These are phyloP conservation scores for Epichloe bromicola DNA, from an alignment of 2,329 filamentous ascomycete species.

Conservation along the genomic window DNA sequence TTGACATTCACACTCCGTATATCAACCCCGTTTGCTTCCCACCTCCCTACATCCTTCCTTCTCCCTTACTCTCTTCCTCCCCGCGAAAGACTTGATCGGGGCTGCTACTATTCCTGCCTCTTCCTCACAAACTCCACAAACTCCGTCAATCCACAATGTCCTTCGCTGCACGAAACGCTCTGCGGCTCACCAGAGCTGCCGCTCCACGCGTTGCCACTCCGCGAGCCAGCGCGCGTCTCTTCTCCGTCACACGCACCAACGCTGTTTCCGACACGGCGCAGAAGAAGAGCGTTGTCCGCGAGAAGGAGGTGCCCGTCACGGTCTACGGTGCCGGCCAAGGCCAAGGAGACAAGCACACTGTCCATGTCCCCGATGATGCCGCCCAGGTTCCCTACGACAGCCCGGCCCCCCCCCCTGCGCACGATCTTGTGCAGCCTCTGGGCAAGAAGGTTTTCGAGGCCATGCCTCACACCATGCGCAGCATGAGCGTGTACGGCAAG, in stretches of 20 bases:
- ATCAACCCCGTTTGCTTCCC: neutral
- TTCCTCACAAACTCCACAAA: neutral
- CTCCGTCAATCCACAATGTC: slow-evolving; percentile 17
- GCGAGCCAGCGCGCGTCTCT: slow-evolving; percentile 17
- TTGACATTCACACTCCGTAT: neutral
- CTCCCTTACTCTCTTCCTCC: neutral
- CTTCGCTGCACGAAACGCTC: slow-evolving; percentile 20
- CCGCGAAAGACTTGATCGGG: too few relatives aligned
- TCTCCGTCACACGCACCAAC: slow-evolving; percentile 18
- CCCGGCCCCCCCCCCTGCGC: slow-evolving; percentile 27
- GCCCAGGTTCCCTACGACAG: slow-evolving; percentile 30
- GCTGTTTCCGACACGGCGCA: slow-evolving; percentile 25
- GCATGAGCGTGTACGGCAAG: slow-evolving; percentile 57
- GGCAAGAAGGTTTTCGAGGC: slow-evolving; percentile 38
- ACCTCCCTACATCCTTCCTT: neutral
- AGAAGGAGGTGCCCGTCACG: slow-evolving; percentile 44
- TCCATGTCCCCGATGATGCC: slow-evolving; percentile 34
- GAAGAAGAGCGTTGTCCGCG: slow-evolving; percentile 40
- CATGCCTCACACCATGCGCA: slow-evolving; percentile 53
- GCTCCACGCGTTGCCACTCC: slow-evolving; percentile 14
- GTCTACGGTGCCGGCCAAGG: slow-evolving; percentile 35
- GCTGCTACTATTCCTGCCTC: too few relatives aligned
- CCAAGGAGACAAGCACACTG: slow-evolving; percentile 42
- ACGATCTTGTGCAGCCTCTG: slow-evolving; percentile 38
- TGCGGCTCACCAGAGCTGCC: slow-evolving; percentile 21